Conservation (phyloP, 176 grass and related monocot species). For the Oryza glaberrima region DNA sequence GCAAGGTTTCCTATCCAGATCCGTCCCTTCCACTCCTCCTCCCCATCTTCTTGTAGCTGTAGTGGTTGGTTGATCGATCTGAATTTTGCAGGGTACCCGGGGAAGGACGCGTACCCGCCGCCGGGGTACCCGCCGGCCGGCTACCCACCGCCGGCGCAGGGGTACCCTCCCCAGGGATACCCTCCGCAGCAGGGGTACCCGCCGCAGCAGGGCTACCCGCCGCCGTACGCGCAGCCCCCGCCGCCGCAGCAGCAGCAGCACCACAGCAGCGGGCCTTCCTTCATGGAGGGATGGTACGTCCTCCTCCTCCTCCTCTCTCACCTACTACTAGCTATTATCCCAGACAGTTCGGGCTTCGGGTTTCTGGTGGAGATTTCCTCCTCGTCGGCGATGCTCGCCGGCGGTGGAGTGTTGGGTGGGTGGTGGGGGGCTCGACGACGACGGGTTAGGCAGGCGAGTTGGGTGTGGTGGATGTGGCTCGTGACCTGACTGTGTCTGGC, state of each 20-base stretch:
- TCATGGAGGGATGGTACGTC: slow-evolving; percentile 64
- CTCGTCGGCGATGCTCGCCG: no score
- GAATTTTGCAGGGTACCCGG: slow-evolving; percentile 45
- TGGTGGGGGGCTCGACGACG: no score
- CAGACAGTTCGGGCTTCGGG: no score
- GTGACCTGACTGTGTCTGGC: no score
- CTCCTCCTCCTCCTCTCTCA: neutral
- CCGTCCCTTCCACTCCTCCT: neutral
- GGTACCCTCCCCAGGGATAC: slow-evolving; percentile 42
- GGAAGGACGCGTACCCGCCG: slow-evolving; percentile 63
- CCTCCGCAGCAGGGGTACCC: neutral
- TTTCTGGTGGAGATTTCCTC: no score
- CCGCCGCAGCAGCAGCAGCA: slow-evolving; percentile 46
- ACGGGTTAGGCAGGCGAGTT: no score
- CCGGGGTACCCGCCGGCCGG: slow-evolving; percentile 57
- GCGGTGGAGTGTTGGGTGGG: no score
- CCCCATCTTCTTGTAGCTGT: neutral
- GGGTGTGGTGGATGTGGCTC: no score
- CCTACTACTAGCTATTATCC: no score
- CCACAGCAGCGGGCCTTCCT: slow-evolving; percentile 66
- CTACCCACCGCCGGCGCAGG: slow-evolving; percentile 50
- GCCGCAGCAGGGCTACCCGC: slow-evolving; percentile 55
- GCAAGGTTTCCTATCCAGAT: slow-evolving; percentile 6
- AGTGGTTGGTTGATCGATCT: neutral
- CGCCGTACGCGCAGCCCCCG: slow-evolving; percentile 48